Percentiles rank a stretch among this genome's conserved stretches.
phyloP scores from a whole-genome alignment of 257 asterid species.

The Perilla frutescens region DNA sequence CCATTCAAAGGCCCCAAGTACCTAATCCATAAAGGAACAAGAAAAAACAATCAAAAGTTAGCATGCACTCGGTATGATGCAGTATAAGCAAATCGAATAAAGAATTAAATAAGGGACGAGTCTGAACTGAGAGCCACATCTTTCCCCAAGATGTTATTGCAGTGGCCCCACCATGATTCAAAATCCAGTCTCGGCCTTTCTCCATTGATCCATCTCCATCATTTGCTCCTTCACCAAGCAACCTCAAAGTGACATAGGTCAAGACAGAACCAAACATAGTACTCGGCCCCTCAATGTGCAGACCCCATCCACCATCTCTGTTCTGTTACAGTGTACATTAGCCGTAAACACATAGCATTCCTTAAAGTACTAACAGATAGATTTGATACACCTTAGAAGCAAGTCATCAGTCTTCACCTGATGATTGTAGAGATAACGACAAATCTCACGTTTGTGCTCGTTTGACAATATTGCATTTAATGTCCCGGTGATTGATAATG shows the following conservation, averaged over 20 bases:
- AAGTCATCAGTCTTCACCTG: conserved; percentile 55
- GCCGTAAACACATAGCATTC: conserved; percentile 26
- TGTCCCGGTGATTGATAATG: conserved; percentile 80
- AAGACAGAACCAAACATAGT: conserved; percentile 96
- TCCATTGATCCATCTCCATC: conserved; percentile 92
- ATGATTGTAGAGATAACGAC: conserved; percentile 94
- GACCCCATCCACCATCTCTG: conserved; percentile 97
- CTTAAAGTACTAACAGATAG: conserved; percentile 23
- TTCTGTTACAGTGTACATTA: conserved; percentile 60
- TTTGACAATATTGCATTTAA: conserved; percentile 74
- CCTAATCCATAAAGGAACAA: conserved; percentile 49
- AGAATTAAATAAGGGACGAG: conserved; percentile 34
- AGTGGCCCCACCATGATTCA: conserved; percentile 90
- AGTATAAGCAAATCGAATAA: conserved; percentile 22
- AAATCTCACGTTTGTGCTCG: conserved; percentile 84
- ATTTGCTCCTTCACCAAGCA: conserved; percentile 91
- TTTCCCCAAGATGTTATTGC: conserved; percentile 96
- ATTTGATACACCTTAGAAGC: conserved; percentile 23
- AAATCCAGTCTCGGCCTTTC: conserved; percentile 90
- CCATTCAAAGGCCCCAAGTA: conserved; percentile 96
- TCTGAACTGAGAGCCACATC: conserved; percentile 94
- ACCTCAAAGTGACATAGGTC: conserved; percentile 83
- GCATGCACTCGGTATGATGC: neutral
- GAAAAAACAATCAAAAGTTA: conserved; percentile 5
- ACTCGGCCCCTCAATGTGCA: conserved; percentile 97